Conservation (phyloP, 345 rosid species). For the Eucalyptus cladocalyx region DNA sequence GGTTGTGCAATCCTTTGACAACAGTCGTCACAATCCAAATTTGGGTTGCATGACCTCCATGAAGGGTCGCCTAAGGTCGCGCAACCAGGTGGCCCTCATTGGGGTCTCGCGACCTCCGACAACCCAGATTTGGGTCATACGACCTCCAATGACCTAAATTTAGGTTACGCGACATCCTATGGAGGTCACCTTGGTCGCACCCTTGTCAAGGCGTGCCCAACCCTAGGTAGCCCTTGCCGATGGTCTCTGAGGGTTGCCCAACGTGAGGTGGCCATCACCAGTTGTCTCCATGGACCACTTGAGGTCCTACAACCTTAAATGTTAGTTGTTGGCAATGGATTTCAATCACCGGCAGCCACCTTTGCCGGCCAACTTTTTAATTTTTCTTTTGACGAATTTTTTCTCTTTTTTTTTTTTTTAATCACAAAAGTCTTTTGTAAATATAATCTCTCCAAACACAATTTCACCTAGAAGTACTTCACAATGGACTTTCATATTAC, state of each 20-base stretch:
- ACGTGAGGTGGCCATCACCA: rapidly evolving
- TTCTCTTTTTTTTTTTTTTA: too few species aligned
- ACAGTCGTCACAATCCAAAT: rapidly evolving
- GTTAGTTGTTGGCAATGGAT: too few species aligned
- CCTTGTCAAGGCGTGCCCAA: rapidly evolving
- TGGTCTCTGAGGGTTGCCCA: too few species aligned
- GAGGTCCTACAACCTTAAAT: too few species aligned
- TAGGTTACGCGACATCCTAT: too few species aligned
- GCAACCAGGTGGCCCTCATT: rapidly evolving
- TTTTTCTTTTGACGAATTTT: too few species aligned
- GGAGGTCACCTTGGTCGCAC: too few species aligned
- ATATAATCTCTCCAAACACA: too few species aligned
- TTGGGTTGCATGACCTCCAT: rapidly evolving
- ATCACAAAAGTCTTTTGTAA: too few species aligned
- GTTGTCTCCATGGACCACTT: rapidly evolving
- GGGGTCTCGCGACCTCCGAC: rapidly evolving
- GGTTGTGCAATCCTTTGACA: too few species aligned
- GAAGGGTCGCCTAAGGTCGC: rapidly evolving
- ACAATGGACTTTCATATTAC: too few species aligned
- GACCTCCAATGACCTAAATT: rapidly evolving
- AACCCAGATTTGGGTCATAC: rapidly evolving
- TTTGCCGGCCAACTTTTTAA: too few species aligned
- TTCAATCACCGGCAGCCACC: rapidly evolving
- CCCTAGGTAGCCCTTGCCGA: rapidly evolving
- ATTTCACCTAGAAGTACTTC: rapidly evolving